Evolutionary conservation across 352 stramenopile species (phyloP), one percentile per base, ranked within the genome.

Genomic region (Hyaloperonospora brassicae): DNA sequence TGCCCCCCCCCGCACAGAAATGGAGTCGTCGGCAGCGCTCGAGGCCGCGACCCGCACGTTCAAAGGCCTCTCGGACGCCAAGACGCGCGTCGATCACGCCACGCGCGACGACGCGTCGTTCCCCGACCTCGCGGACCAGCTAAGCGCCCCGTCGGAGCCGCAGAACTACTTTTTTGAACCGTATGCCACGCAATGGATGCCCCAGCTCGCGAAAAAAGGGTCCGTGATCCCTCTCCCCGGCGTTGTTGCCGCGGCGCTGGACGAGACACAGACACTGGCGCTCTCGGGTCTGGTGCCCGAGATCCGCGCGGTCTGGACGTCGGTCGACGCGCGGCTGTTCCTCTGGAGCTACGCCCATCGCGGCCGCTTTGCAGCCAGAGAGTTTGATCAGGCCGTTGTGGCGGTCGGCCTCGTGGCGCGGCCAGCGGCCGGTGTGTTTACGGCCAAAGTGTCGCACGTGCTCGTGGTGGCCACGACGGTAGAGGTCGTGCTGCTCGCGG

Each of bases 391-490:
- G 59, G 86, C 89, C 4, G 84, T 98, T 39, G 82, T 98, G 5
- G 84, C 84, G 13, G 94, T 98, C 14, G 93, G 85, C 3, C 62
- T 98, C 39, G 85, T 82, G 17, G 76, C 86, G 8, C 61, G 60
- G 36, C 96, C 96, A 0, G 87, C 88, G 24, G 31, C 76, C 1
- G 92, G 90, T 50, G 90, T 98, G 0, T 98, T 98, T 62, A 93
- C 85, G 8, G 65, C 94, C 36, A 84, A 86, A 54, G 94, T 99
- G 12, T 83, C 96, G 66, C 95, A 95, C 72, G 81, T 96, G 59
- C 67, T 98, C 13, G 87, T 97, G 30, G 86, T 98, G 5, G 94
- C 93, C 8, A 98, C 96, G 25, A 89, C 90, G 0, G 91, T 97
- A 47, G 93, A 98, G 68, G 86, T 97, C 12, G 77, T 98, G 36